Evolutionary conservation across 2,329 filamentous ascomycete species (phyloP).

Genomic region (Fusarium oligoseptatum): DNA sequence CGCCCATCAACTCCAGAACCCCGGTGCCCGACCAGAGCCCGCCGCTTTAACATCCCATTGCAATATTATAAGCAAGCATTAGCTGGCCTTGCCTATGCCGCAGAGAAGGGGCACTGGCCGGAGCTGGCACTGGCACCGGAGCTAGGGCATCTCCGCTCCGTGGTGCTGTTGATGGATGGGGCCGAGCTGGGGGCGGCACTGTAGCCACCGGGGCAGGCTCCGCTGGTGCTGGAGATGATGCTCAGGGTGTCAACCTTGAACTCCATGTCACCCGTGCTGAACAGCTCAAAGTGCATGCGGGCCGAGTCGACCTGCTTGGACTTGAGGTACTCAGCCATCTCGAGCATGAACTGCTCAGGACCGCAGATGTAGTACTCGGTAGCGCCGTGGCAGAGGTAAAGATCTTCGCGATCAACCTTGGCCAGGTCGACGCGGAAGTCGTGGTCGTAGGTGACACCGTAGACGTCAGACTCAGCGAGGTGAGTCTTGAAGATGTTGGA

Average conservation of each 20-base stretch:
- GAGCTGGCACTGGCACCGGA: constrained; percentile 33
- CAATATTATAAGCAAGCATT: background rate
- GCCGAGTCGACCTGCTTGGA: constrained; percentile 54
- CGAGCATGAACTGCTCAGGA: constrained; percentile 67
- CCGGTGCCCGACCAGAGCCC: constrained; percentile 14
- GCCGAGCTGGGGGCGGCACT: constrained; percentile 24
- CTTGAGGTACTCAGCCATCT: constrained; percentile 60
- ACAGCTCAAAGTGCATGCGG: constrained; percentile 61
- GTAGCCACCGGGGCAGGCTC: constrained; percentile 14
- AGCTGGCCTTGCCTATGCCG: background rate
- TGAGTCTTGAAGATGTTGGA: constrained; percentile 65
- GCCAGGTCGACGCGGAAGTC: constrained; percentile 60
- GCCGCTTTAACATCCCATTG: background rate
- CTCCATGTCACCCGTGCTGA: constrained; percentile 61
- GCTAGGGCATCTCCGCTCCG: constrained; percentile 33
- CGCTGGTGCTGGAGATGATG: constrained; percentile 41
- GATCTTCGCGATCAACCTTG: constrained; percentile 58
- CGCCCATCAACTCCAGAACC: constrained; percentile 29
- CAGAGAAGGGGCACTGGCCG: constrained; percentile 32
- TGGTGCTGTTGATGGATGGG: constrained; percentile 26
- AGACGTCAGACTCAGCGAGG: constrained; percentile 59
- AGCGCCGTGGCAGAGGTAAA: constrained; percentile 59
- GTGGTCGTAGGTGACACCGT: constrained; percentile 59
- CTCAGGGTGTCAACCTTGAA: constrained; percentile 51
- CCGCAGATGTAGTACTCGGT: constrained; percentile 69